Percentiles rank a stretch among this genome's conserved stretches.
Conservation (phyloP, 2,329 filamentous ascomycete genomes). For the Apiospora hydei region DNA sequence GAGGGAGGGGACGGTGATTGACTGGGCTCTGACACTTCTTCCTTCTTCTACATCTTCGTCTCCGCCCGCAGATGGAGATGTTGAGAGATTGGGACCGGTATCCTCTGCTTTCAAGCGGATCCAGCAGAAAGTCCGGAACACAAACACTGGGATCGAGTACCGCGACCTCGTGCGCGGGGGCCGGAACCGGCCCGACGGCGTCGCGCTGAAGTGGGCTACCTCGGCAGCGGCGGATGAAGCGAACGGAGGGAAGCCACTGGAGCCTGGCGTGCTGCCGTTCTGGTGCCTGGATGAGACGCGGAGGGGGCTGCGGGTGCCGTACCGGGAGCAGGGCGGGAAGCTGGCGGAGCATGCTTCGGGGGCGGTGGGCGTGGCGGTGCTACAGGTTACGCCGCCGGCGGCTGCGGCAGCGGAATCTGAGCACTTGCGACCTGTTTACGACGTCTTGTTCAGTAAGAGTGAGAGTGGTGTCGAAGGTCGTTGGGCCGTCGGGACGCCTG, state of each 20-base stretch:
- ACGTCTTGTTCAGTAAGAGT: constrained; percentile 32
- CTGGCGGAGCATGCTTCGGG: constrained; percentile 57
- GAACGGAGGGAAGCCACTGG: constrained; percentile 31
- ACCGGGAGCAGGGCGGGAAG: constrained; percentile 51
- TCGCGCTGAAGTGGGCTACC: constrained; percentile 61
- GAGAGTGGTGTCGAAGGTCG: background rate
- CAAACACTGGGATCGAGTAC: constrained; percentile 51
- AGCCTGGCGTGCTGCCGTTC: constrained; percentile 65
- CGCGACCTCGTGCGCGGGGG: constrained; percentile 58
- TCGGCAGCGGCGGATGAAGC: constrained; percentile 28
- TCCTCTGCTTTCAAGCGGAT: constrained; percentile 43
- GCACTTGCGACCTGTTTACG: constrained; percentile 39
- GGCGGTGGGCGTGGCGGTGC: constrained; percentile 52
- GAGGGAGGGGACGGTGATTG: constrained; percentile 58
- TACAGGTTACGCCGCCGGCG: constrained; percentile 33
- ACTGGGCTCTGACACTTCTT: constrained; percentile 64
- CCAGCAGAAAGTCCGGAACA: constrained; percentile 45
- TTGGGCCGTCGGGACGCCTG: background rate
- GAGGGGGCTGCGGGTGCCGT: constrained; percentile 62
- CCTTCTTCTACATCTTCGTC: background rate
- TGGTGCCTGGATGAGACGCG: constrained; percentile 71
- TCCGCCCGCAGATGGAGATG: too few species aligned
- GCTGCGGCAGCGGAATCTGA: constrained; percentile 23
- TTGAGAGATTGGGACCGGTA: too few species aligned
- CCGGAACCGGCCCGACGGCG: constrained; percentile 61